Conservation (phyloP, 129 eudicot genomes). For the Apium graveolens region DNA sequence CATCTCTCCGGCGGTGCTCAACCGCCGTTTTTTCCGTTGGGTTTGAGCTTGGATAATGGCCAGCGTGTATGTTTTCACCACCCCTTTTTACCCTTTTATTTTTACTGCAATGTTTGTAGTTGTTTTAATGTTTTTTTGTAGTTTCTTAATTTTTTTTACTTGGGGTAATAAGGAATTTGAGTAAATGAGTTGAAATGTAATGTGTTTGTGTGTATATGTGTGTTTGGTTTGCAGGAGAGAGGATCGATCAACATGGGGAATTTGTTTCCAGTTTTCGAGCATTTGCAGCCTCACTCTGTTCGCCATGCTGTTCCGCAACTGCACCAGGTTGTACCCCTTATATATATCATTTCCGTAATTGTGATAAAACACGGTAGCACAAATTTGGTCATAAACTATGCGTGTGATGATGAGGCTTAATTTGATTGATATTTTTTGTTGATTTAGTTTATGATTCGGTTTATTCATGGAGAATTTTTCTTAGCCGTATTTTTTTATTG, state of each 20-base stretch:
- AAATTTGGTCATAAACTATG: neutral
- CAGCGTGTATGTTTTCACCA: conserved; percentile 26
- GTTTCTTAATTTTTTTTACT: neutral
- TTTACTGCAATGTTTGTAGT: neutral
- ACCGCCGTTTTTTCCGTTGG: conserved; percentile 50
- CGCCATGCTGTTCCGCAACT: conserved; percentile 63
- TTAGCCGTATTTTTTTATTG: neutral
- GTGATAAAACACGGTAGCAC: neutral
- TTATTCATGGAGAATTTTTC: neutral
- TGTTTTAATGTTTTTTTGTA: neutral
- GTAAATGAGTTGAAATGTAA: neutral
- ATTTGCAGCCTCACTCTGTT: conserved; percentile 61
- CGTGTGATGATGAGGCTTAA: neutral
- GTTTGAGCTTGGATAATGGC: conserved; percentile 69
- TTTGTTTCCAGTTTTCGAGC: conserved; percentile 64
- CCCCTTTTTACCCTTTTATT: neutral
- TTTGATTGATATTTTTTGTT: neutral
- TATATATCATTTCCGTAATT: neutral
- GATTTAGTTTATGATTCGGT: neutral
- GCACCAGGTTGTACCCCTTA: conserved; percentile 25
- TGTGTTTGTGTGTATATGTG: conserved; percentile 2
- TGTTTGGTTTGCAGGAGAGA: conserved; percentile 48
- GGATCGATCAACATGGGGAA: conserved; percentile 54
- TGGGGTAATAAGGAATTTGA: neutral
- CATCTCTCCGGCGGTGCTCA: conserved; percentile 22